Evolutionary conservation across 352 stramenopile genomes (phyloP), one percentile per base, ranked within the genome.

Genomic region (Phytophthora nicotianae): DNA sequence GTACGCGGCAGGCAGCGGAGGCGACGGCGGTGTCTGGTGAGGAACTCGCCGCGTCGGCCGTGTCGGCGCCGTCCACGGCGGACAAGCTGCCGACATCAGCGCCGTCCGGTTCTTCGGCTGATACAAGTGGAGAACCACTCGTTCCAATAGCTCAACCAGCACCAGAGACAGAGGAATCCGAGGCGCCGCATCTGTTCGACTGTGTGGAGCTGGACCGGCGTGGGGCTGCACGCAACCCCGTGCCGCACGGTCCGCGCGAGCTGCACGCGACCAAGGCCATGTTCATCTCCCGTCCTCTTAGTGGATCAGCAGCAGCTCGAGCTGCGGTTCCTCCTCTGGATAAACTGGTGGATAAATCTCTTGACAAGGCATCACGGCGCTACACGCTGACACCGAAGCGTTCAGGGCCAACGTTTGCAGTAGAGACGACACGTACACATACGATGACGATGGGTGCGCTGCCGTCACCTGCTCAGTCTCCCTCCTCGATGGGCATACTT

Each of bases 221-320:
- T 43, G 72, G 75, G 27, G 55, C 61, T 17, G 41, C 43, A 14
- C 49, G 46, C 7, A 59, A 43, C 4, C 47, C 68, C 3, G 59
- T 82, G 11, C 74, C 77, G 1, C 83, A 92, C 32, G 81, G 81
- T 1, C 68, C 70, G 4, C 81, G 83, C 1, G 79, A 89, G 61
- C 70, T 92, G 20, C 83, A 92, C 38, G 51, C 81, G 37, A 86
- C 73, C 33, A 89, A 89, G 48, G 80, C 83, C 8, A 79, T 89
- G 56, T 90, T 89, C 47, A 58, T 88, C 27, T 92, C 83, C 1
- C 67, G 72, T 8, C 70, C 83, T n/a, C 62, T 88, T 13, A 66
- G 43, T 29, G 66, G 64, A 6, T 65, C 59, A 17, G 46, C 58
- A 9, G 63, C 63, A 49, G 50, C 53, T 27, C 48, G 58, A 46